Conservation (phyloP, 441 rosid species). For the Pelargonium australe region DNA sequence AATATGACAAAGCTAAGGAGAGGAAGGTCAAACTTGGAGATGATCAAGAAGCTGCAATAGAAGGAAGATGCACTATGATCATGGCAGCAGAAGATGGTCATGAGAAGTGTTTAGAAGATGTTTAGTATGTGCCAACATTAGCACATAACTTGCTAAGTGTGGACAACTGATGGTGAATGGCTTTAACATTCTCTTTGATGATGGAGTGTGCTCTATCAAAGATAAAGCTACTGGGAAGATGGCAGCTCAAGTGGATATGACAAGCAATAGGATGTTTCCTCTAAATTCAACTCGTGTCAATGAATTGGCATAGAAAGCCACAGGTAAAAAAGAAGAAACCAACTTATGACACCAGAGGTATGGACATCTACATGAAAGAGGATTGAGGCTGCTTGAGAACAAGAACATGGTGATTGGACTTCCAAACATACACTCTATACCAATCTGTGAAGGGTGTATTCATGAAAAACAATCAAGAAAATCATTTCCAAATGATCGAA, state of each 20-base stretch:
- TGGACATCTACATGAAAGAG: neutral
- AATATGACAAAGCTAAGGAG: neutral
- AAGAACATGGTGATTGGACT: conserved; percentile 3
- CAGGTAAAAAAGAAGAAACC: neutral
- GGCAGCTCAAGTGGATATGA: neutral
- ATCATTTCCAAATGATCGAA: neutral
- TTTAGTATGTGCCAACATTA: neutral
- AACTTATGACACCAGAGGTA: neutral
- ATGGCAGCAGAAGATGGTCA: neutral
- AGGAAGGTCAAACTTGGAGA: neutral
- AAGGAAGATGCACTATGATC: neutral
- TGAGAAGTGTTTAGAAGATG: neutral
- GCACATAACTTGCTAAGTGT: neutral
- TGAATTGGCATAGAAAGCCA: neutral
- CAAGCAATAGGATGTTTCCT: neutral
- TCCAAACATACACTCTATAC: neutral
- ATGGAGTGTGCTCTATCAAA: neutral
- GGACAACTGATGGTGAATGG: neutral
- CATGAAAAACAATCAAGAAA: neutral
- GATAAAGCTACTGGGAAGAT: neutral
- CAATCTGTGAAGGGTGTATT: conserved; percentile 8
- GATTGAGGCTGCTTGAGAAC: neutral
- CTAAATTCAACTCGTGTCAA: neutral
- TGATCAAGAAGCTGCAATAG: neutral
- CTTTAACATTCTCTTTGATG: neutral